Percentiles rank a stretch among this genome's conserved stretches.
Evolutionary conservation across 2,329 filamentous ascomycete species (phyloP).

Genomic region (Camptophora hylomeconis): DNA sequence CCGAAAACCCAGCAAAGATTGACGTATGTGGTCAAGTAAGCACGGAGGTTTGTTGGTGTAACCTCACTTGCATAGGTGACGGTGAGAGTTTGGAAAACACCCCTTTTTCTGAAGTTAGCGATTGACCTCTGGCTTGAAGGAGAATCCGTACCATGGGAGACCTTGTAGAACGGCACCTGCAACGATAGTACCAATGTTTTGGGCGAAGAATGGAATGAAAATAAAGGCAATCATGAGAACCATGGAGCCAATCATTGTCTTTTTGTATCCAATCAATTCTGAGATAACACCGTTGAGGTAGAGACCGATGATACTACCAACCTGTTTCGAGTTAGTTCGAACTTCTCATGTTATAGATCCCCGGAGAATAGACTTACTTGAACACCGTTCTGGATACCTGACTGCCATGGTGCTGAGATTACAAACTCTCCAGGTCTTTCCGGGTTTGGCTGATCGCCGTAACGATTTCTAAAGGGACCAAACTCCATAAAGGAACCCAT

Average conservation of each 20-base stretch:
- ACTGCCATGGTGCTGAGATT: constrained; percentile 44
- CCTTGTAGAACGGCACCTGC: constrained; percentile 25
- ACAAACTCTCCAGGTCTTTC: constrained; percentile 29
- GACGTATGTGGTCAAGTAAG: constrained; percentile 24
- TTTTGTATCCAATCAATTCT: constrained; percentile 51
- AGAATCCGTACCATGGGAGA: too few species aligned
- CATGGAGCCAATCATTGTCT: constrained; percentile 50
- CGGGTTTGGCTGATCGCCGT: constrained; percentile 26
- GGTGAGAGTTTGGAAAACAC: constrained; percentile 31
- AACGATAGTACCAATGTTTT: constrained; percentile 20
- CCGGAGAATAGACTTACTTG: constrained; percentile 6
- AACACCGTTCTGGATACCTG: constrained; percentile 39
- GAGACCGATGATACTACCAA: constrained; percentile 55
- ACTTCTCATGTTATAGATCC: constrained; percentile 1
- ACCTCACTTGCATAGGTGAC: constrained; percentile 22
- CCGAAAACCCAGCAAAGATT: constrained; percentile 29
- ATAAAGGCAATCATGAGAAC: constrained; percentile 27
- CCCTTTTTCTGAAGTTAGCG: constrained; percentile 23
- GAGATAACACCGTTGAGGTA: constrained; percentile 52
- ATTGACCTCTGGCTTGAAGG: too few species aligned
- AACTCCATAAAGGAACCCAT: constrained; percentile 65
- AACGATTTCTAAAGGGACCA: constrained; percentile 27
- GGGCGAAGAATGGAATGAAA: constrained; percentile 29
- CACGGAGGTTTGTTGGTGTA: constrained; percentile 15
- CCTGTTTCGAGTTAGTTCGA: constrained; percentile 32